phyloP scores from a whole-genome alignment of 139 green algal genomes.

The Picochlorum sp. region DNA sequence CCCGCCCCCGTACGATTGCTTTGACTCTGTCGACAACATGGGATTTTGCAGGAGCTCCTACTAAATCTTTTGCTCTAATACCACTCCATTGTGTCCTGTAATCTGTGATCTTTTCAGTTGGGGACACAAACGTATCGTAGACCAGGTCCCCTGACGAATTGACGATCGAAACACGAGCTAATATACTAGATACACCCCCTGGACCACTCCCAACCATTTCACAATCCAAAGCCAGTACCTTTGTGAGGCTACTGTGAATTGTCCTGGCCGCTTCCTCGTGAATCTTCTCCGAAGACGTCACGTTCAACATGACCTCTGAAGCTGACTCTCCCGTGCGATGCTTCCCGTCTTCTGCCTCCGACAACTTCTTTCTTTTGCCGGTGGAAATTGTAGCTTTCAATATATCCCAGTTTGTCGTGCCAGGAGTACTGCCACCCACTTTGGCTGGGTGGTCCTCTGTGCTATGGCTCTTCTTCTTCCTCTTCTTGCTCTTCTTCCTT shows the following conservation, averaged over 20 bases:
- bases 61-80: constrained; percentile 28
- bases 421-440: no score
- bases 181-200: constrained; percentile 35
- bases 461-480: no score
- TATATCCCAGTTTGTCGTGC: no score
- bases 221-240: constrained; percentile 83
- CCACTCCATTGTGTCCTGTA: constrained; percentile 61
- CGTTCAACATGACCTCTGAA: no score
- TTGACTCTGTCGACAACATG: constrained; percentile 51
- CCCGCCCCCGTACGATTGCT: constrained; percentile 49
- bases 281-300: no score
- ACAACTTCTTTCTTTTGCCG: no score
- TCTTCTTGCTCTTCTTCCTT: no score
- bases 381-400: no score
- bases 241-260: background rate
- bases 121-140: constrained; percentile 62
- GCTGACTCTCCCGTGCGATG: no score
- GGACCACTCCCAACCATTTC: constrained; percentile 92
- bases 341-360: no score
- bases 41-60: constrained; percentile 32
- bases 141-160: constrained; percentile 70
- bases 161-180: constrained; percentile 68
- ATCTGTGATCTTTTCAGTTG: constrained; percentile 68
- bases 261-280: no score
- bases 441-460: no score